Evolutionary conservation across 176 grass and related monocot species (phyloP), one percentile per base, ranked within the genome.

Genomic region (Cymbopogon citratus): DNA sequence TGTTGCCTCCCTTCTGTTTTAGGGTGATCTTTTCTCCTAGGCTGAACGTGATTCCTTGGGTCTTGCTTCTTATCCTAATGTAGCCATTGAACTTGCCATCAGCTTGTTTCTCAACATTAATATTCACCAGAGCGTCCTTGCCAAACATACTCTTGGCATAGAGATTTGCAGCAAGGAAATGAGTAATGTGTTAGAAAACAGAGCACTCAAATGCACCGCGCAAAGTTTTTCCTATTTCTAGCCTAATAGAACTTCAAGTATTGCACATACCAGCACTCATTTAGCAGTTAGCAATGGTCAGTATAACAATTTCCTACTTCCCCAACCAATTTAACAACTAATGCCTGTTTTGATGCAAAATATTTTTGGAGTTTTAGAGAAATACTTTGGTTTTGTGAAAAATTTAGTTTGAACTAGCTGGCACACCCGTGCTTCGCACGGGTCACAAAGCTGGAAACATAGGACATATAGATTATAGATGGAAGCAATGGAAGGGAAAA

Each of bases 11-110:
- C 82, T 92, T 92, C 77, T 92, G 91, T 79, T 92, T 92, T 73
- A 92, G 80, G 78, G 91, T 92, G 69, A 92, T 92, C 85, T 89
- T 92, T 76, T 92, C 91, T 61, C 91, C 91, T 77, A 92, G 69
- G 80, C 91, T 92, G 71, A 92, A 84, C 0, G 84, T 84, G 5
- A 92, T 92, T 63, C 87, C 91, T 87, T 92, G 91, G 13, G 90
- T 89, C 54, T 92, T 92, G 84, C 90, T 92, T 66, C 90, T 87
- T 69, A 92, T 92, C 51, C 87, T 83, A 70, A 92, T 92, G 57
- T 92, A 92, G 29, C 91, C 91, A 4, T 87, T 89, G 12, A 92
- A 78, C 67, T 92, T 92, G 13, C 87, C 76, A 8, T 92, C 91
- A 6, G 76, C 91, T 63, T 92, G 87, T 73, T 92, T 92, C 80